Conservation (phyloP, 345 rosid species). For the Eucalyptus microcorys region DNA sequence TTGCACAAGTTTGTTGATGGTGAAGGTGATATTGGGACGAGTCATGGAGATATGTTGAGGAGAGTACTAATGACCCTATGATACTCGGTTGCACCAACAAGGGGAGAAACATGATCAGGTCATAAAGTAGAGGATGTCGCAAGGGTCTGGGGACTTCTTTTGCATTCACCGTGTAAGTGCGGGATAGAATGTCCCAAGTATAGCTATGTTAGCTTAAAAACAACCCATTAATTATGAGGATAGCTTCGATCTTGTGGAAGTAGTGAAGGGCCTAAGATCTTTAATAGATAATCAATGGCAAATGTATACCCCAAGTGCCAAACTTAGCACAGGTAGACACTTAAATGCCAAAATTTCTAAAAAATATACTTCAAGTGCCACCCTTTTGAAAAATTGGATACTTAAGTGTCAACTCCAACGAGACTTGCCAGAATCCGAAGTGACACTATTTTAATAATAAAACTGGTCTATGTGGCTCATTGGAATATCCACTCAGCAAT, state of each 20-base stretch:
- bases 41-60: not conserved
- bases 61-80: not conserved
- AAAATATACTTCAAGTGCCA: no score
- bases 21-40: not conserved
- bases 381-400: rapidly evolving
- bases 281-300: rapidly evolving
- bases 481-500: rapidly evolving
- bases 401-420: rapidly evolving
- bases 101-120: not conserved
- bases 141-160: not conserved
- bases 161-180: not conserved
- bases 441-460: no score
- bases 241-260: not conserved
- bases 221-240: not conserved
- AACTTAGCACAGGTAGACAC: rapidly evolving
- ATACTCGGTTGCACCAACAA: not conserved
- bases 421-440: rapidly evolving
- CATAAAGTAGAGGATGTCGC: not conserved
- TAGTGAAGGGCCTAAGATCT: not conserved
- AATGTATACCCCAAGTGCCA: no score
- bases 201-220: not conserved
- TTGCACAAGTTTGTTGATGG: not conserved
- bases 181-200: not conserved
- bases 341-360: no score
- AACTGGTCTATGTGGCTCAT: rapidly evolving